Evolutionary conservation across 106 monocot genomes (phyloP).

Genomic region (Acorus calamus): DNA sequence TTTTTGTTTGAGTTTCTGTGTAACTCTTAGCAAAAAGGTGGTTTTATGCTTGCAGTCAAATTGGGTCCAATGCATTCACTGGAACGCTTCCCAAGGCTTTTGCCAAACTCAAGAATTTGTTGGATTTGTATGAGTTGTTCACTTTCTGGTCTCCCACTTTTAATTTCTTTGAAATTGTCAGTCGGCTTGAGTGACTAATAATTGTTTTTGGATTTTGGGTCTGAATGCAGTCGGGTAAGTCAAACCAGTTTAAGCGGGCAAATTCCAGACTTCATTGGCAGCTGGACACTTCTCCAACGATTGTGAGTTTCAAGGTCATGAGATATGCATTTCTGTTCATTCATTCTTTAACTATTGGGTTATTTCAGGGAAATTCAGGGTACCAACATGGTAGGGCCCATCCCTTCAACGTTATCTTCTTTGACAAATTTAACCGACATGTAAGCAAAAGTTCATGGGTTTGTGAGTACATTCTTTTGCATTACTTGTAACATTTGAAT

Average conservation of each 20-base stretch:
- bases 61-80: constrained; percentile 25
- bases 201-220: background rate
- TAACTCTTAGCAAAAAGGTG: background rate
- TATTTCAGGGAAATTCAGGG: background rate
- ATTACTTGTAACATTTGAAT: no score
- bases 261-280: constrained; percentile 48
- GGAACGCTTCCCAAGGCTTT: constrained; percentile 37
- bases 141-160: background rate
- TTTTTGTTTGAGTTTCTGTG: background rate
- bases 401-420: no score
- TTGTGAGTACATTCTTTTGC: no score
- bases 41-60: constrained; percentile 11
- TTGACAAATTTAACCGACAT: no score
- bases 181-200: background rate
- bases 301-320: constrained; percentile 21
- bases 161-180: background rate
- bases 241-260: constrained; percentile 43
- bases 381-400: no score
- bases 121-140: constrained; percentile 21
- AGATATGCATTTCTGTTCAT: background rate
- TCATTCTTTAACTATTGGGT: constrained; percentile 40
- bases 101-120: constrained; percentile 32
- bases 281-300: constrained; percentile 32
- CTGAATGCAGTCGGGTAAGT: constrained; percentile 37
- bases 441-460: no score